Evolutionary conservation across 2,329 filamentous ascomycete genomes (phyloP), one percentile per base, ranked within the genome.

Genomic region (Fragosphaeria purpurea): DNA sequence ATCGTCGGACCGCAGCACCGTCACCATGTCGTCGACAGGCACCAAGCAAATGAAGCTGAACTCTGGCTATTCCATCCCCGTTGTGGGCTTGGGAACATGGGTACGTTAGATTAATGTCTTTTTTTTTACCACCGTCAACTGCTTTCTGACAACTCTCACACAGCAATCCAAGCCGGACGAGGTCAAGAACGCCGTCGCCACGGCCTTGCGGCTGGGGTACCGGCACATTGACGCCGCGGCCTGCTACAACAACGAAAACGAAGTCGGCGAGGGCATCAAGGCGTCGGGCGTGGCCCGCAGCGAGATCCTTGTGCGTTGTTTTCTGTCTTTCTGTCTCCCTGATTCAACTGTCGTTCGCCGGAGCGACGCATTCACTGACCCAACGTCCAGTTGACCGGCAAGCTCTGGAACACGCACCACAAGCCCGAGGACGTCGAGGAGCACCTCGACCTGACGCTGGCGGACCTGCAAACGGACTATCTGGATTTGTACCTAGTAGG

Each of bases 171-270:
- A 45, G 32, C 43, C 43, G 10, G 35, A 45, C 12, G 43, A 45
- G n/a, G 43, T 45, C 31, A 69, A 69, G 55, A 65, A 68, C 57
- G 74, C 75, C 55, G 80, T 87, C 50, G 87, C 87, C 69, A 80
- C 67, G 52, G 70, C 71, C 50, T 75, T 77, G 63, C 75, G 75
- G 62, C 62, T 70, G 12, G 74, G 74, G 12, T 77, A 77, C 62
- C 67, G 74, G 37, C 67, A 73, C 54, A 74, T 77, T 53, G 74
- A 77, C 58, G 67, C 70, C 53, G 74, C 74, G 5, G 75, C 72
- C 62, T 72, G 74, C 61, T 85, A 85, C 60, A 71, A 73, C 50
- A 87, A 83, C 52, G 83, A 85, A 63, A 73, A 72, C 50, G 80
- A 83, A 48, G 81, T 85, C 0, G 85, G 82, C 10, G 67, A 73